A percentile compares a stretch with the other conserved stretches of the same genome.
phyloP scores from a whole-genome alignment of 2,329 filamentous ascomycete species.

The Penicillium freii region DNA sequence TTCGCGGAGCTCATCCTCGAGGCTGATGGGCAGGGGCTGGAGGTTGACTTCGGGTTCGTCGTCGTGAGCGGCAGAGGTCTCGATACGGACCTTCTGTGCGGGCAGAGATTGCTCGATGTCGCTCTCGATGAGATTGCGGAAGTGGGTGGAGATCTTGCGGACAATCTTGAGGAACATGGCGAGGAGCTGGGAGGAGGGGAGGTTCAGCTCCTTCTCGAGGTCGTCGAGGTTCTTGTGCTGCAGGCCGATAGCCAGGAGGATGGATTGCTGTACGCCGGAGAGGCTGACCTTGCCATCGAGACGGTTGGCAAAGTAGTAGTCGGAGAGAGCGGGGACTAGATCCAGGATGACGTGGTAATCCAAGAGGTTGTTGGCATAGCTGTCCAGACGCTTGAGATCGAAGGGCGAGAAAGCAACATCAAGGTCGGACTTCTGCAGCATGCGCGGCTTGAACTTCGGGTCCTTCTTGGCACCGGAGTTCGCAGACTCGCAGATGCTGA shows the following conservation, averaged over 20 bases:
- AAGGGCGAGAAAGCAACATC: slow-evolving; percentile 81
- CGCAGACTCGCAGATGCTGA: slow-evolving; percentile 86
- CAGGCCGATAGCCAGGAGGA: slow-evolving; percentile 85
- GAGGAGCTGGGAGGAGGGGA: slow-evolving; percentile 75
- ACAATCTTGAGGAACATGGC: slow-evolving; percentile 98
- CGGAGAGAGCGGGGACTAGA: slow-evolving; percentile 77
- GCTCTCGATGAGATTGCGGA: slow-evolving; percentile 70
- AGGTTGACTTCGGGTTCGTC: slow-evolving; percentile 64
- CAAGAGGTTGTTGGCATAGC: slow-evolving; percentile 93
- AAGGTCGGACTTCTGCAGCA: slow-evolving; percentile 71
- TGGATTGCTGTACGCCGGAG: slow-evolving; percentile 77
- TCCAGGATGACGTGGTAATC: slow-evolving; percentile 98
- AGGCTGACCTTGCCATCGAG: slow-evolving; percentile 67
- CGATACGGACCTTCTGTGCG: slow-evolving; percentile 45
- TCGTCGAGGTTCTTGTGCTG: slow-evolving; percentile 85
- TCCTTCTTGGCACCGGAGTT: slow-evolving; percentile 69
- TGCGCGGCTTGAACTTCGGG: slow-evolving; percentile 49
- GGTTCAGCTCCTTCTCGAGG: slow-evolving; percentile 72
- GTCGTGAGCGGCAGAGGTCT: slow-evolving; percentile 58
- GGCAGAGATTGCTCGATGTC: slow-evolving; percentile 69
- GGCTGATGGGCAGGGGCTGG: slow-evolving; percentile 65
- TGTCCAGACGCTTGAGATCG: slow-evolving; percentile 90
- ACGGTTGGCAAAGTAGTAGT: slow-evolving; percentile 79
- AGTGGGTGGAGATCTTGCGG: slow-evolving; percentile 78
- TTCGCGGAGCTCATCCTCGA: slow-evolving; percentile 82